Evolutionary conservation across 2,329 filamentous ascomycete species (phyloP).

Genomic region (Colletotrichum sp.): DNA sequence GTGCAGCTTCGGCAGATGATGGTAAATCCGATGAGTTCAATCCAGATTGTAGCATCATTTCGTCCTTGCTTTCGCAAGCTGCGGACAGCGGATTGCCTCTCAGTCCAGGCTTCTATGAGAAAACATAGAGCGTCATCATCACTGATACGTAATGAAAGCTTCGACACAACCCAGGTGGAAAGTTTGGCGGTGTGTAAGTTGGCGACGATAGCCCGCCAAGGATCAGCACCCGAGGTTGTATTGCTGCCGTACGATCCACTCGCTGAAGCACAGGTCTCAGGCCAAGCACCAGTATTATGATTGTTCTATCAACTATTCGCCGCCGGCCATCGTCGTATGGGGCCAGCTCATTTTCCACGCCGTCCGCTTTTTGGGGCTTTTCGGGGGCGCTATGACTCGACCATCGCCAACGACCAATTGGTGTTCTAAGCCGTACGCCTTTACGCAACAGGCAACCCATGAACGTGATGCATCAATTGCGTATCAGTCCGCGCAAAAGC

Average conservation of each 20-base stretch:
- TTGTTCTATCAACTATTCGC: not conserved
- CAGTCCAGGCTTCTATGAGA: not conserved
- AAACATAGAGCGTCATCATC: not conserved
- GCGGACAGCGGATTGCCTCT: not conserved
- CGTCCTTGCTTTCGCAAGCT: not conserved
- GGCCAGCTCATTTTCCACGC: not conserved
- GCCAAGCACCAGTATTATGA: not conserved
- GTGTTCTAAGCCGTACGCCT: not conserved
- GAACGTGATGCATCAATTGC: not conserved
- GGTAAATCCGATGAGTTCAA: not conserved
- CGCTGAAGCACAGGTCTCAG: not conserved
- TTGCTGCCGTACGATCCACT: not conserved
- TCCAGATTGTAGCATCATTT: accelerated
- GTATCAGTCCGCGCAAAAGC: not conserved
- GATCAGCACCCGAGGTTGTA: not conserved
- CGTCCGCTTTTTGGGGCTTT: not conserved
- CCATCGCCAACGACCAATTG: not conserved
- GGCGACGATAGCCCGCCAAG: not conserved
- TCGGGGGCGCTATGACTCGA: not conserved
- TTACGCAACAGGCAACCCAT: not conserved
- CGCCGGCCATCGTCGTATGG: not conserved
- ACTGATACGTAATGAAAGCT: not conserved
- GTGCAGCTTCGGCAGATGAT: not conserved
- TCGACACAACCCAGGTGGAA: not conserved
- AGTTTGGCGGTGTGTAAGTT: not conserved